These are phyloP conservation scores for Sclerotiophoma versabilis DNA, from an alignment of 2,329 filamentous ascomycete species.

Conservation along the genomic window DNA sequence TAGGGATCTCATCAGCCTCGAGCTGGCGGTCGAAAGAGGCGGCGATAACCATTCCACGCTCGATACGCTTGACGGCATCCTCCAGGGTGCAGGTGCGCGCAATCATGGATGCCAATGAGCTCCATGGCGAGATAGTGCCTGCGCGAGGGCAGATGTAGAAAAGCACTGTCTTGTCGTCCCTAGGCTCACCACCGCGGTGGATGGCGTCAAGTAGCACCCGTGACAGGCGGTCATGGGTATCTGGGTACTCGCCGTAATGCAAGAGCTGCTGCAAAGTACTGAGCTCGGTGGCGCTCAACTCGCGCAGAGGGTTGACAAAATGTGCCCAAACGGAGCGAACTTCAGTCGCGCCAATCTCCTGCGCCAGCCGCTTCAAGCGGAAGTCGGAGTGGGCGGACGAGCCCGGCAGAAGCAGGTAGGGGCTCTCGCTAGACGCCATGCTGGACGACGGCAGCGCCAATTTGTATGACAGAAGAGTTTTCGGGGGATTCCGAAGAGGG, in stretches of 20 bases:
- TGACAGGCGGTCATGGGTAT: conserved; percentile 54
- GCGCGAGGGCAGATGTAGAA: conserved; percentile 82
- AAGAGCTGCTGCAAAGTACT: conserved; percentile 65
- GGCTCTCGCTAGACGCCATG: conserved; percentile 43
- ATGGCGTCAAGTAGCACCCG: conserved; percentile 56
- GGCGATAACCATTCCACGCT: conserved; percentile 82
- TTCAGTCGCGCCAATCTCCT: conserved; percentile 55
- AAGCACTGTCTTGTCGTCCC: conserved; percentile 61
- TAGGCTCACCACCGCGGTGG: conserved; percentile 57
- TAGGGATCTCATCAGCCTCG: conserved; percentile 60
- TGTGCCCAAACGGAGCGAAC: conserved; percentile 61
- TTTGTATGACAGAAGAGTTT: conserved; percentile 17
- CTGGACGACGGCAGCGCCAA: conserved; percentile 20
- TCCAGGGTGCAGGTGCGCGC: conserved; percentile 88
- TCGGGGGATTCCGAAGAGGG: conserved; percentile 25
- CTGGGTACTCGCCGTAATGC: conserved; percentile 64
- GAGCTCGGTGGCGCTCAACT: conserved; percentile 55
- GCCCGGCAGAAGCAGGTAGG: conserved; percentile 58
- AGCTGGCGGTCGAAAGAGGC: conserved; percentile 64
- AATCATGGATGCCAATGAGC: conserved; percentile 93
- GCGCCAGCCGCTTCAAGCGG: conserved; percentile 55
- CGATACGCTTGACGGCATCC: conserved; percentile 76
- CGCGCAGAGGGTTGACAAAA: conserved; percentile 55
- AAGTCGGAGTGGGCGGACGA: conserved; percentile 63
- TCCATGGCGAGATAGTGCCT: conserved; percentile 91